Conservation (phyloP, 2,329 filamentous ascomycete genomes). For the Immersiporthe knoxdaviesiana region DNA sequence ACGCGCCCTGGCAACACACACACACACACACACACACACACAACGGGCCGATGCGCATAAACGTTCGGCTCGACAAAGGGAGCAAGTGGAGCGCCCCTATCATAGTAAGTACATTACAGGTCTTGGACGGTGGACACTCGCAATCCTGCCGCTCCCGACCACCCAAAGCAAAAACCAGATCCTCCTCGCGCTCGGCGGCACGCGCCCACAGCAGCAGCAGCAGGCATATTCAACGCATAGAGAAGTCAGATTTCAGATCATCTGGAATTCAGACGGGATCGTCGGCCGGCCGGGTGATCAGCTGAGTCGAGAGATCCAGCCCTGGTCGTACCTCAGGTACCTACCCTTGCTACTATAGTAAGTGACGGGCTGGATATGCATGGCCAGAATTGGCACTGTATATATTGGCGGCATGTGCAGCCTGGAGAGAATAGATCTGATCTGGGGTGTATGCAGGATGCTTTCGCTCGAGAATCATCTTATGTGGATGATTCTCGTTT, state of each 20-base stretch:
- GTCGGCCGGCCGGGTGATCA: not conserved
- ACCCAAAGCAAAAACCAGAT: no score
- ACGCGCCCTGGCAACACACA: not conserved
- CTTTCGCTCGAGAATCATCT: not conserved
- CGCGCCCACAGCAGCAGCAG: not conserved
- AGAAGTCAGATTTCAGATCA: not conserved
- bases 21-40: not conserved
- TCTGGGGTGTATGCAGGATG: constrained; percentile 8
- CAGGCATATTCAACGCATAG: not conserved
- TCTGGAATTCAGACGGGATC: not conserved
- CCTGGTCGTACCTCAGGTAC: not conserved
- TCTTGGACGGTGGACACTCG: not conserved
- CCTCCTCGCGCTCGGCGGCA: not conserved
- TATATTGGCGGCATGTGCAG: not conserved
- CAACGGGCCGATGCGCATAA: not conserved
- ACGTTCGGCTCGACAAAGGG: not conserved
- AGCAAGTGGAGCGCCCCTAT: not conserved
- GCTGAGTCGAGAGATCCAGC: not conserved
- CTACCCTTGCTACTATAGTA: no score
- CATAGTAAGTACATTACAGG: no score
- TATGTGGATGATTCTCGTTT: not conserved
- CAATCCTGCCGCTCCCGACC: not conserved
- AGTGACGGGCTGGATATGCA: not conserved
- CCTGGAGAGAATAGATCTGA: constrained; percentile 3
- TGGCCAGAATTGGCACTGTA: no score